Conservation (phyloP, 2,329 filamentous ascomycete species). For the Hypoxylon sp. region DNA sequence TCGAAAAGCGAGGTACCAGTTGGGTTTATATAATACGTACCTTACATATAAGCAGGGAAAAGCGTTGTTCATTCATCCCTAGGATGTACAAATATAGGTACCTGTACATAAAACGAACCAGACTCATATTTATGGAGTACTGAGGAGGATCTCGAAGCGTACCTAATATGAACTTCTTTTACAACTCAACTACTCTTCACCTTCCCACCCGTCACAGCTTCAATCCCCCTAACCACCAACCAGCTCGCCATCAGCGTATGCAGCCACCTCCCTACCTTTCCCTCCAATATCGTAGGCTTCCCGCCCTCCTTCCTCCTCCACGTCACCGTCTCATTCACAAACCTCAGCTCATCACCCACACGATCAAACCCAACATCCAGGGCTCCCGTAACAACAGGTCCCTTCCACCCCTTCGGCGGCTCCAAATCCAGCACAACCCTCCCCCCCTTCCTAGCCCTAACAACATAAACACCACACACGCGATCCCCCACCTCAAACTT, state of each 20-base stretch:
- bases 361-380: constrained; percentile 49
- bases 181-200: not conserved
- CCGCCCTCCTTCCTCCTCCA: constrained; percentile 52
- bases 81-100: not conserved
- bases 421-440: constrained; percentile 37
- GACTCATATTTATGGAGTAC: not conserved
- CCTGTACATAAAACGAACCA: too few relatives aligned
- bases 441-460: constrained; percentile 21
- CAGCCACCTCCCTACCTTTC: constrained; percentile 42
- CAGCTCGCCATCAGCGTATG: constrained; percentile 46
- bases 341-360: constrained; percentile 54
- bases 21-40: too few relatives aligned
- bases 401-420: constrained; percentile 45
- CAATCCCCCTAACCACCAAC: constrained; percentile 47
- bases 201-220: constrained; percentile 36
- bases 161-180: too few relatives aligned
- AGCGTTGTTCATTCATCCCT: not conserved
- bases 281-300: constrained; percentile 45
- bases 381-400: constrained; percentile 39
- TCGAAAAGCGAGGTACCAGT: too few relatives aligned
- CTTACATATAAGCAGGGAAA: not conserved
- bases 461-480: constrained; percentile 49
- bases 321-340: constrained; percentile 56
- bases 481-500: constrained; percentile 42
- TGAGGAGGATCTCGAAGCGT: not conserved